phyloP scores from a whole-genome alignment of 345 rosid genomes.

The Eucalyptus marginata region DNA sequence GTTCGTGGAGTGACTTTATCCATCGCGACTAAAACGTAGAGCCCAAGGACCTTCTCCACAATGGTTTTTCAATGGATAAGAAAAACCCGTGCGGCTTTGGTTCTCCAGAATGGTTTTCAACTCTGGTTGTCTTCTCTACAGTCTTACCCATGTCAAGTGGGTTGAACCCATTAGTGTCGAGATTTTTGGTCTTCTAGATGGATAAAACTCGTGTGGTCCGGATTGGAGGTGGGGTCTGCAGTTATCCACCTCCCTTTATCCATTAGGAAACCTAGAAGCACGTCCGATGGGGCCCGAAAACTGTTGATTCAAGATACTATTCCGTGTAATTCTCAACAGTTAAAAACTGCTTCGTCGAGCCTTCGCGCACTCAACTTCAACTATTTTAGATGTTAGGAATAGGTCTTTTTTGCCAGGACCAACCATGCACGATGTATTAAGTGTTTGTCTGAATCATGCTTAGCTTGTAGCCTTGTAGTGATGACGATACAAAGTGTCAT shows the following conservation, averaged over 20 bases:
- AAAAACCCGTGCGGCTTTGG: not conserved
- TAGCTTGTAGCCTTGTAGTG: not conserved
- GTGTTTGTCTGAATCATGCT: not conserved
- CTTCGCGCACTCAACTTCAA: not conserved
- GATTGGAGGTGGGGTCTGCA: not conserved
- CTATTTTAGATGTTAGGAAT: not conserved
- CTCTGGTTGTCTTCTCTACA: not conserved
- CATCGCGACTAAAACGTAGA: not conserved
- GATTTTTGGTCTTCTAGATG: not conserved
- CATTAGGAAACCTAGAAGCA: not conserved
- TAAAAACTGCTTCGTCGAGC: not conserved
- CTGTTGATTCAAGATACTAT: not conserved
- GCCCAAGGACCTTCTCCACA: not conserved
- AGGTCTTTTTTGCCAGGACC: not conserved
- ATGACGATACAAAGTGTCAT: not conserved
- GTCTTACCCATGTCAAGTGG: not conserved
- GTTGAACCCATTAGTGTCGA: not conserved
- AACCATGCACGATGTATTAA: not conserved
- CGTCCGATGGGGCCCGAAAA: not conserved
- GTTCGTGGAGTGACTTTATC: not conserved
- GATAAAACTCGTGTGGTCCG: not conserved
- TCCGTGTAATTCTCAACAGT: not conserved
- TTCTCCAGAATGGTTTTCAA: not conserved
- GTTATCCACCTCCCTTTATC: not conserved
- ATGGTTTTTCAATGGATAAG: not conserved